These are phyloP conservation scores for Cornus florida DNA, from an alignment of 148 eudicot species.

Conservation along the genomic window DNA sequence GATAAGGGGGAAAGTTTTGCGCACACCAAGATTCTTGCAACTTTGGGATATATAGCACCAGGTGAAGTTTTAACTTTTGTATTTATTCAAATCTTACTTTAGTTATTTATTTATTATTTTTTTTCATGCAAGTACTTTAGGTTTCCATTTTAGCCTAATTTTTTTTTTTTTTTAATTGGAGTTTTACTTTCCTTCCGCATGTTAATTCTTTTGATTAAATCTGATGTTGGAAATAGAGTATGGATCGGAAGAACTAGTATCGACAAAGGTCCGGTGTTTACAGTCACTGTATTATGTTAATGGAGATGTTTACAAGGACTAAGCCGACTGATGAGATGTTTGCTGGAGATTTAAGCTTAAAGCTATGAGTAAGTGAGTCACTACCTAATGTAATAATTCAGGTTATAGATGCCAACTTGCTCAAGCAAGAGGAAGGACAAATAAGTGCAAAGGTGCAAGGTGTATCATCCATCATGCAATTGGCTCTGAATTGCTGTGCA, in stretches of 20 bases:
- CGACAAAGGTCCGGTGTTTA: conserved; percentile 7
- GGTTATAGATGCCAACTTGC: neutral
- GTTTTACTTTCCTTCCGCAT: too few species aligned
- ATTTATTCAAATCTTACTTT: neutral
- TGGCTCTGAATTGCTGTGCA: conserved; percentile 1
- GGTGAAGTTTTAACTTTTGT: neutral
- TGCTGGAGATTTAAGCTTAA: neutral
- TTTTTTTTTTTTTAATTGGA: neutral
- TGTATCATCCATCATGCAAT: conserved; percentile 6
- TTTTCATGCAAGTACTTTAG: too few species aligned
- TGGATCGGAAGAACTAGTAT: conserved; percentile 5
- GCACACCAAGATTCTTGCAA: conserved; percentile 7
- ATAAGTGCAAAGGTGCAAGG: too few species aligned
- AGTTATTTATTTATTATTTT: neutral
- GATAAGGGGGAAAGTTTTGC: neutral
- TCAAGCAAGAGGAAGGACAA: too few species aligned
- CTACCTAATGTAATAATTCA: neutral
- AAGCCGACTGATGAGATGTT: conserved; percentile 11
- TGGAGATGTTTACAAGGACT: conserved; percentile 10
- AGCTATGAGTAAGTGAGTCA: neutral
- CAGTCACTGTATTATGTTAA: conserved; percentile 2
- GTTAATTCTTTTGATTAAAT: too few species aligned
- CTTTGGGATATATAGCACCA: conserved; percentile 12
- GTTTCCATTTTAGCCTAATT: too few species aligned
- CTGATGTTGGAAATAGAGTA: neutral